These are phyloP conservation scores for Chalara sp. DNA, from an alignment of 2,329 filamentous ascomycete species.

Conservation along the genomic window DNA sequence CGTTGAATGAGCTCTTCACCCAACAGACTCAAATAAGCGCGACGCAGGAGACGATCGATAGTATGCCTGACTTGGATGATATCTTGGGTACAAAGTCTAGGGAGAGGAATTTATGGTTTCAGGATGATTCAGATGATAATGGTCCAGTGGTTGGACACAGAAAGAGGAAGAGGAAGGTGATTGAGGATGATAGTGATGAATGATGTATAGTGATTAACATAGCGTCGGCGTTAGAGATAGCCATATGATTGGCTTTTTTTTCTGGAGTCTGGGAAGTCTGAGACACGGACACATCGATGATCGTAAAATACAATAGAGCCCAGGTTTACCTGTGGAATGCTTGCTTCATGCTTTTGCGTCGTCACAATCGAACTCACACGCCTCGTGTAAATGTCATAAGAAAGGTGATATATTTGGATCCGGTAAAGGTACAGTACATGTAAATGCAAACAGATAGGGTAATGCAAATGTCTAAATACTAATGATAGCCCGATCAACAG, in stretches of 20 bases:
- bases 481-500: no score
- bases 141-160: not conserved
- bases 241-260: not conserved
- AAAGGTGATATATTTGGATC: no score
- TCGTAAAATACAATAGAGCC: no score
- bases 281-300: no score
- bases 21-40: constrained; percentile 23
- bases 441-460: no score
- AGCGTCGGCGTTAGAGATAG: constrained; percentile 5
- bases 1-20: not conserved
- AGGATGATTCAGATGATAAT: constrained; percentile 1
- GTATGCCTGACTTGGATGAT: constrained; percentile 9
- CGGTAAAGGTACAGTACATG: no score
- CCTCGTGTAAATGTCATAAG: no score
- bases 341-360: no score
- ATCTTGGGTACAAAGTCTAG: not conserved
- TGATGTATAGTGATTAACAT: constrained; percentile 8
- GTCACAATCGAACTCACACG: no score
- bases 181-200: constrained; percentile 15
- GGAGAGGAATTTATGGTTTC: not conserved
- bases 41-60: constrained; percentile 34
- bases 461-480: no score
- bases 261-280: not conserved
- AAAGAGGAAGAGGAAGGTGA: constrained; percentile 4
- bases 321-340: no score